Conservation (phyloP, 345 rosid genomes). For the Hypericum perforatum region DNA sequence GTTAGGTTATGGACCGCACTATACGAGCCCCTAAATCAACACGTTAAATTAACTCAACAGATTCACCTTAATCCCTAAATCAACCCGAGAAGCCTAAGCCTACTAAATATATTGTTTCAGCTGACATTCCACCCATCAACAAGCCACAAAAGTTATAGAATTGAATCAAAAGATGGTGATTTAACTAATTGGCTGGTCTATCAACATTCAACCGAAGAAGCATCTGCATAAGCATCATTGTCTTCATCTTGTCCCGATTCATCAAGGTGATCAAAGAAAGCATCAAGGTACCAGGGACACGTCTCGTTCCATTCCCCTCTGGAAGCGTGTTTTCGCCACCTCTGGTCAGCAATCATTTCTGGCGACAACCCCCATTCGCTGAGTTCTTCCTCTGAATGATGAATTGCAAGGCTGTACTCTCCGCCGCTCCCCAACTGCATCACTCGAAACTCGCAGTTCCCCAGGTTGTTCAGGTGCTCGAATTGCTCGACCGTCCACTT, state of each 20-base stretch:
- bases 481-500: slow-evolving; percentile 93
- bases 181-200: too few relatives aligned
- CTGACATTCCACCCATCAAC: too few relatives aligned
- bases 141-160: too few relatives aligned
- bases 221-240: too few relatives aligned
- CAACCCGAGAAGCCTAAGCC: too few relatives aligned
- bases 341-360: slow-evolving; percentile 82
- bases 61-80: too few relatives aligned
- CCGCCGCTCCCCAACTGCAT: slow-evolving; percentile 78
- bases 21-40: too few relatives aligned
- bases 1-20: too few relatives aligned
- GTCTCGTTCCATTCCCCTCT: slow-evolving; percentile 66
- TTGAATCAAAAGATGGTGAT: too few relatives aligned
- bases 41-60: too few relatives aligned
- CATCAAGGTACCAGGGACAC: slow-evolving; percentile 56
- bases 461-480: slow-evolving; percentile 59
- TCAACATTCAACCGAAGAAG: too few relatives aligned
- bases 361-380: slow-evolving; percentile 68
- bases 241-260: background rate
- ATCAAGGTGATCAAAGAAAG: slow-evolving; percentile 44
- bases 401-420: slow-evolving; percentile 76
- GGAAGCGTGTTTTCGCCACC: slow-evolving; percentile 49
- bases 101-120: too few relatives aligned
- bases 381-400: slow-evolving; percentile 76
- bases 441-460: slow-evolving; percentile 65